Base-by-base conservation (phyloP, 1,284 basidiomycete genomes). In the Apiotrichum gracile region DNA sequence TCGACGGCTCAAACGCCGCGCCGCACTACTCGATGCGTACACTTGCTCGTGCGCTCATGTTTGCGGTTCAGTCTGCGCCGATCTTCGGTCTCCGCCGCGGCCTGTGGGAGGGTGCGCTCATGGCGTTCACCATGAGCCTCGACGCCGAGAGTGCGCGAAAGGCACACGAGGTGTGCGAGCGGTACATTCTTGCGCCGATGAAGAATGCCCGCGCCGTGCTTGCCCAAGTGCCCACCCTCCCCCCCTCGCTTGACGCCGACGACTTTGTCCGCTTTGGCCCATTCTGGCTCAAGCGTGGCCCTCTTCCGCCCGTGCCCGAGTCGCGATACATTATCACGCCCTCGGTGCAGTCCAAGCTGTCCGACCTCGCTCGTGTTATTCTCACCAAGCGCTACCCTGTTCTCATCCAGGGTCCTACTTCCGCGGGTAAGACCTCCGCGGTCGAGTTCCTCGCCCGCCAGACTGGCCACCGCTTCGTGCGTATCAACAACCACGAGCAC, bases 401-500 rank as follows among this genome's bases (percentile, higher is more conserved):
- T 10, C 81, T 99, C 19, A 96, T 99, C 59, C 96, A 98, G 77
- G 96, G 96, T 4, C 96, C 96, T 0, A 99, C 96, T 0, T 97
- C 94, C 1, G 90, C 88, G 49, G 96, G 96, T 38, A 98, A 98
- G 78, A 99, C 96, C 1, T 94, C 90, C 68, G 89, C 96, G 1
- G 85, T 98, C 53, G 93, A 97, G 76, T 97, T 96, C 73, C 83
- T 99, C 22, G 94, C 96, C 2, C 83, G 83, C 55, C 82, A 88
- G 54, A 97, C 94, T 0, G 94, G 96, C 0, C 96, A 99, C 77
- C 83, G 83, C 27, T 98, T 98, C 70, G 86, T 99, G 26, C 88
- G 96, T 34, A 97, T 98, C 81, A 98, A 99, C 78, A 98, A 99
- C 67, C 96, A 99, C 77, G 96, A 99, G 66, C 96, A 98, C 70